Base-by-base conservation (phyloP, 1,284 basidiomycete genomes). In the Malassezia slooffiae region DNA sequence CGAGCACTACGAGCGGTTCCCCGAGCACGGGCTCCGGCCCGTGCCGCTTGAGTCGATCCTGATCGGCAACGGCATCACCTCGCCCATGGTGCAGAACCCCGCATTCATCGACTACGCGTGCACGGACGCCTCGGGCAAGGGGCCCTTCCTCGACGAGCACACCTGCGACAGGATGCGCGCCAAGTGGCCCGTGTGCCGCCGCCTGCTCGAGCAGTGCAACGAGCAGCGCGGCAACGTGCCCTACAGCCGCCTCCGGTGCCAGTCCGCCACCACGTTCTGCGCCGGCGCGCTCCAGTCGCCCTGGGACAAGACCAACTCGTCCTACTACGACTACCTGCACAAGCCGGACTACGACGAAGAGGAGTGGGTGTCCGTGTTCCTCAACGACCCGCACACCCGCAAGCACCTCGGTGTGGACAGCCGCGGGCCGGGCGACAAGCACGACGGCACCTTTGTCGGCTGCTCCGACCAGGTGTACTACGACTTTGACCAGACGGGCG, bases 11-110 rank as follows among this genome's bases (percentile, higher is more conserved):
- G 33, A 20, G 10, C 39, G 43, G 16, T 54, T 67, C 20, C 63
- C 60, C 5, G 57, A 67, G 43, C 32, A 51, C 7, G 57, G 57
- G 12, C 38, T 68, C 31, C 30, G 42, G n/a, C 61, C 65, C 0
- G 41, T 68, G 23, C 62, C 65, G 3, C 50, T 65, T 10, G 34
- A 23, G 0, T 60, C 57, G 16, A 52, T 68, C 11, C 34, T 67
- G 35, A 68, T 68, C 40, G 65, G 66, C n/a, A 69, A 69, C 40
- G 66, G 66, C 5, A 58, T 67, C 48, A 67, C 66, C 19, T 57
- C 54, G 15, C 66, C 66, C 16, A 38, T 54, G 31, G 50, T 61
- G 39, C 60, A 63, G 41, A 65, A 52, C 50, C 55, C 54, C 5
- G 64, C 66, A 7, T 64, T 63, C 33, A 50, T 60, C 34, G 45